Evolutionary conservation across 768 basidiomycete genomes (phyloP).

Genomic region (Lactifluus volemus): DNA sequence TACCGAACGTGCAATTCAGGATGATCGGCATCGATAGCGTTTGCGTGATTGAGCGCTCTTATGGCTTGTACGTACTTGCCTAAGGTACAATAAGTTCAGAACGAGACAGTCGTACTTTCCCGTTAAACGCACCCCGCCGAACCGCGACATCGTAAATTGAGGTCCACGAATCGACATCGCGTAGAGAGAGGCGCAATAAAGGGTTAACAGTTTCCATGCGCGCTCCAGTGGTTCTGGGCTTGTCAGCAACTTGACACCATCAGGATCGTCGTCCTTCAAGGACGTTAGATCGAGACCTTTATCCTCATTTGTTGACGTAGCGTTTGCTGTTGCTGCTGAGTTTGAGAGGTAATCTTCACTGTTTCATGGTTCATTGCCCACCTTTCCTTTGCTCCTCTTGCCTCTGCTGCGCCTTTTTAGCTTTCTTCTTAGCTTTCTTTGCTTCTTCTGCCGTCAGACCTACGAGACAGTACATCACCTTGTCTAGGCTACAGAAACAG

Average conservation of each 20-base stretch:
- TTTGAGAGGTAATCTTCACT: constrained; percentile 11
- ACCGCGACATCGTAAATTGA: constrained; percentile 74
- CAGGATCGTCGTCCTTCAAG: constrained; percentile 74
- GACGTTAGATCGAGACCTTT: constrained; percentile 53
- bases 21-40: constrained; percentile 41
- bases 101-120: not conserved
- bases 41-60: constrained; percentile 53
- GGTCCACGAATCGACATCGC: constrained; percentile 63
- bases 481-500: not conserved
- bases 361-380: constrained; percentile 24
- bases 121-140: constrained; percentile 56
- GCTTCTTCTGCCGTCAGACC: constrained; percentile 47
- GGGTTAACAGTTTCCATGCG: constrained; percentile 66
- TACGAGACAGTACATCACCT: constrained; percentile 22
- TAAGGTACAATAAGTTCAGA: constrained; percentile 25
- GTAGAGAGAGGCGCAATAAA: constrained; percentile 41
- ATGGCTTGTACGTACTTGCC: constrained; percentile 78
- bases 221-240: constrained; percentile 61
- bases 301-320: constrained; percentile 44
- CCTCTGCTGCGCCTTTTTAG: constrained; percentile 70
- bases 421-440: constrained; percentile 82
- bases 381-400: constrained; percentile 69
- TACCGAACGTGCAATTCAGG: constrained; percentile 67
- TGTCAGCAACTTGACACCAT: constrained; percentile 62
- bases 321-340: constrained; percentile 25